Evolutionary conservation across 2,329 filamentous ascomycete species (phyloP), one percentile per base, ranked within the genome.

Genomic region (Ustulina deusta): DNA sequence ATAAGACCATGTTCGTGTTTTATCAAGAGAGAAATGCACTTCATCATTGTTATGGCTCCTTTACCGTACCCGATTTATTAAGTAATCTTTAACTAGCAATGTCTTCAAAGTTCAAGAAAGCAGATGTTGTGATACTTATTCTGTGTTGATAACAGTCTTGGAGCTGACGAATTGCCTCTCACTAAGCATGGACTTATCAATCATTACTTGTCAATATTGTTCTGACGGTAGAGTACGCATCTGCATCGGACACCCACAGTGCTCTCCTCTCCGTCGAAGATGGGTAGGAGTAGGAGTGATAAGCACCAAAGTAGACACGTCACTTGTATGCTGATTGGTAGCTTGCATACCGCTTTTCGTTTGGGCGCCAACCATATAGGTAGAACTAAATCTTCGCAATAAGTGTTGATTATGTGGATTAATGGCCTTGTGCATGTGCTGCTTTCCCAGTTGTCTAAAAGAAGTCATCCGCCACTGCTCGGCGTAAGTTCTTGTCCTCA

Each of bases 251-350:
- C 44, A 42, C 22, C 54, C 54, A 56, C 52, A 56, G 27, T 27
- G 34, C 10, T 42, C 25, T n/a, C 15, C 22, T 32, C 22, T 29
- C 9, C 17, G 5, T 6, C 13, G 7, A 42, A 56, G 49, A 36
- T 11, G 38, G 34, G 3, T 15, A 10, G 27, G 42, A 11, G 25
- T 20, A 29, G 54, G 42, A n/a, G 36, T 56, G 20, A 56, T 56
- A 56, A 56, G 36, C 36, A 56, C 36, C 54, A 56, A 29, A 15
- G 54, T 42, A 60, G 57, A 60, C 57, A 60, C 57, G 61, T 64
- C 54, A 64, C 38, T 52, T 40, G 54, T 59, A 49, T 29, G 54
- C 54, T 56, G 54, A 56, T 56, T 56, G 54, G 54, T 27, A 56
- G 54, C 13, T 6, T 3, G 15, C 36, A 29, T 56, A 40, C 36